Percentiles rank a stretch among this genome's conserved stretches.
Evolutionary conservation across 306 rosid genomes (phyloP).

Genomic region (Lathyrus tuberosus): DNA sequence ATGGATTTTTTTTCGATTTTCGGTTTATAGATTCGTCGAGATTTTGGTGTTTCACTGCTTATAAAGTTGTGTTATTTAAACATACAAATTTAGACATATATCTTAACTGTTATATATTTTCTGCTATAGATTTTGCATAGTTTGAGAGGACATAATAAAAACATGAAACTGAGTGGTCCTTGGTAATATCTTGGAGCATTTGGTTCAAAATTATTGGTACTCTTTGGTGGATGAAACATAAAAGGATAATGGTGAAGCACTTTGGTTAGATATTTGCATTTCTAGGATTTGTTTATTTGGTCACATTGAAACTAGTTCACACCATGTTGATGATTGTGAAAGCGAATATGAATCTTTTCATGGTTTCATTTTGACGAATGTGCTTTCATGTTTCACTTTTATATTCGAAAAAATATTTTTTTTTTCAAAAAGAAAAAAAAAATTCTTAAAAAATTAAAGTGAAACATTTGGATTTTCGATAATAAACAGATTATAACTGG

Average conservation of each 20-base stretch:
- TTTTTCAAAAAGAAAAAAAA: too few relatives aligned
- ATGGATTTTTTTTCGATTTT: slow-evolving; percentile 50
- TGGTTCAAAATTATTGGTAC: slow-evolving; percentile 20
- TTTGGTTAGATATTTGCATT: slow-evolving; percentile 20
- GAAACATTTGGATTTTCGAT: too few relatives aligned
- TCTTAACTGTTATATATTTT: background rate
- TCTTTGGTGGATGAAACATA: too few relatives aligned
- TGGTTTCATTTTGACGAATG: background rate
- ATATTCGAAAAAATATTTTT: too few relatives aligned
- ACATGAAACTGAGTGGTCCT: too few relatives aligned
- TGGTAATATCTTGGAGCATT: background rate
- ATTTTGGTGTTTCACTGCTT: slow-evolving; percentile 36
- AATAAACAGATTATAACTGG: too few relatives aligned
- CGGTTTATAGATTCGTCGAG: slow-evolving; percentile 34
- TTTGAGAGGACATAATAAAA: too few relatives aligned
- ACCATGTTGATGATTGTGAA: slow-evolving; percentile 34
- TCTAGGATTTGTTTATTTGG: slow-evolving; percentile 32
- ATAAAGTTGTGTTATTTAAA: background rate
- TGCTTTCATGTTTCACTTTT: slow-evolving; percentile 8
- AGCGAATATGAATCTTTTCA: slow-evolving; percentile 32
- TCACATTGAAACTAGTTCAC: slow-evolving; percentile 36
- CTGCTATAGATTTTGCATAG: slow-evolving; percentile 6
- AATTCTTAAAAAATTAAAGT: too few relatives aligned
- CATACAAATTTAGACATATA: background rate
- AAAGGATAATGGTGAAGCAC: slow-evolving; percentile 43